phyloP scores from a whole-genome alignment of 805 yeast species.

The Candida ipomoeae region DNA sequence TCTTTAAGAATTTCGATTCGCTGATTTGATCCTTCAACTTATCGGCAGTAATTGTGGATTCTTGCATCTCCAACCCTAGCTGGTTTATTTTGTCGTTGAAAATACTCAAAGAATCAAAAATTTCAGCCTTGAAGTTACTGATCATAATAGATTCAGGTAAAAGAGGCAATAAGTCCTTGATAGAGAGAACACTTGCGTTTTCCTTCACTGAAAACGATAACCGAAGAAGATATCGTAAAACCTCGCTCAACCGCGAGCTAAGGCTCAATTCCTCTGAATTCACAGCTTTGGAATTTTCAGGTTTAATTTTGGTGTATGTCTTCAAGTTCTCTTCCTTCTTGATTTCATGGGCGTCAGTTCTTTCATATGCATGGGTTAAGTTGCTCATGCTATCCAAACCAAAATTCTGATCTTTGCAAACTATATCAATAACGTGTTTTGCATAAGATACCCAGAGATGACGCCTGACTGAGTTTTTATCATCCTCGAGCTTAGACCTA shows the following conservation, averaged over 20 bases:
- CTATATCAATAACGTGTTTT: constrained; percentile 38
- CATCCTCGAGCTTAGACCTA: constrained; percentile 32
- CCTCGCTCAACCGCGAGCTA: constrained; percentile 20
- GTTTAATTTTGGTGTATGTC: constrained; percentile 17
- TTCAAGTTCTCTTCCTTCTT: background rate
- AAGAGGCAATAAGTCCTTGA: constrained; percentile 78
- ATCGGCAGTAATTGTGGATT: constrained; percentile 56
- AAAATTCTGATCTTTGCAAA: background rate
- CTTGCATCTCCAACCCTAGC: constrained; percentile 70
- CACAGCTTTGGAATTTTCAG: constrained; percentile 15
- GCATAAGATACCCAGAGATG: constrained; percentile 71
- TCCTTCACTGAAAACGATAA: constrained; percentile 24
- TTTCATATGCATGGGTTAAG: background rate
- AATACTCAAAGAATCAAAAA: constrained; percentile 71
- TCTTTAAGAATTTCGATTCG: constrained; percentile 29
- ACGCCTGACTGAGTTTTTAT: constrained; percentile 47
- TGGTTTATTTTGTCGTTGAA: constrained; percentile 64
- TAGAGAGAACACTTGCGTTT: constrained; percentile 41
- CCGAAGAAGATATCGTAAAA: constrained; percentile 29
- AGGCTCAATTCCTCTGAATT: constrained; percentile 6
- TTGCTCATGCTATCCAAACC: background rate
- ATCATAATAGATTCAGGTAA: constrained; percentile 82
- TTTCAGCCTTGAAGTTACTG: constrained; percentile 78
- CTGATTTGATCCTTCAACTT: constrained; percentile 59
- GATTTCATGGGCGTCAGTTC: background rate